Evolutionary conservation across 2,329 filamentous ascomycete genomes (phyloP), one percentile per base, ranked within the genome.

Genomic region (Claviceps sp.): DNA sequence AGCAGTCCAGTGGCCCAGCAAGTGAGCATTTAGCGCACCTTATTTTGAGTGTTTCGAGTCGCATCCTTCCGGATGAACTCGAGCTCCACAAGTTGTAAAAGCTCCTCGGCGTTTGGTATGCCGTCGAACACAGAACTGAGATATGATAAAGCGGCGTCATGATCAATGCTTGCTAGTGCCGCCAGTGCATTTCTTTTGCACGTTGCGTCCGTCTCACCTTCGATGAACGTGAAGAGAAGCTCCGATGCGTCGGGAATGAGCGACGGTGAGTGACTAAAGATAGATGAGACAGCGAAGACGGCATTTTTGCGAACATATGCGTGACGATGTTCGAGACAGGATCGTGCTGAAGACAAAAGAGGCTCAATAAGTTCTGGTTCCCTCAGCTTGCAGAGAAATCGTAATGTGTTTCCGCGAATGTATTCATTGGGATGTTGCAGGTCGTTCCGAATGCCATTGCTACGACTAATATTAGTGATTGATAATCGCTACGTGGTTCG

Each of bases 61-160:
- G 93, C 90, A 74, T 98, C 93, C 68, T 95, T 97, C 62, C 93
- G 82, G 61, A 98, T 96, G 66, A 98, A 98, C 67, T 97, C 93
- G 20, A 98, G 78, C 68, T 97, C 89, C 5, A 90, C 89, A 56
- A 98, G 76, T 65, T 97, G 90, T 55, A 97, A 73, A 54, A 98
- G 76, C 67, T 97, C 93, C 66, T 96, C 91, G 52, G 91, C 87
- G 63, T 95, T 96, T 38, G 89, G 85, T 49, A 98, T 89, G 13
- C 88, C 86, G 60, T 97, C 93, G 59, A 98, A 95, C 2, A 94
- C 86, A 36, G 81, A 80, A 68, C 85, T 90, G 45, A 98, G 74
- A 65, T 95, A 97, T 60, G 86, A 79, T 40, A 97, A 73, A 0
- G 93, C 90, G 65, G 90, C 91, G 57, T 96, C 88, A 66, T 97